A percentile compares a stretch with the other conserved stretches of the same genome.
These are phyloP conservation scores for Termitomyces sp. DNA, from an alignment of 768 basidiomycete genomes.

Conservation along the genomic window DNA sequence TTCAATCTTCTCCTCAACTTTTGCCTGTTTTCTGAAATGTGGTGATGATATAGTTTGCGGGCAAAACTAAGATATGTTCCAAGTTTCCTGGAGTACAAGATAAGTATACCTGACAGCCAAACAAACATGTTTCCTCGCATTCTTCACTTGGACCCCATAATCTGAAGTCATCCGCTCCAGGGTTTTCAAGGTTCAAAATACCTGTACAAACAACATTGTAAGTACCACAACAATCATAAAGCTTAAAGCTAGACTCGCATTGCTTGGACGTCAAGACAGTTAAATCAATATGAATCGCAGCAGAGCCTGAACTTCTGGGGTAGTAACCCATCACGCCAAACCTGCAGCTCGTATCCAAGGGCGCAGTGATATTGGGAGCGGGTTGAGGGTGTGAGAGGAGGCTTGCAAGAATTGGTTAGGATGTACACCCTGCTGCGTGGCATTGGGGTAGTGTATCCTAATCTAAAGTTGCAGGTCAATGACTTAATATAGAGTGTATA, in stretches of 20 bases:
- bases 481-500: too few species aligned
- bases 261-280: slow-evolving; percentile 64
- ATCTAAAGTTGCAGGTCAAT: too few species aligned
- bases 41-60: slow-evolving; percentile 86
- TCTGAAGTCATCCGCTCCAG: slow-evolving; percentile 90
- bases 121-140: slow-evolving; percentile 84
- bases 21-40: slow-evolving; percentile 73
- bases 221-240: background rate
- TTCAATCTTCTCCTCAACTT: too few species aligned
- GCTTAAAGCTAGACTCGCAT: slow-evolving; percentile 52
- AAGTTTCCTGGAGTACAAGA: background rate
- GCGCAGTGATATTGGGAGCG: slow-evolving; percentile 89
- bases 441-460: too few species aligned
- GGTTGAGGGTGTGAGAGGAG: too few species aligned
- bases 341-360: slow-evolving; percentile 83
- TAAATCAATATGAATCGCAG: slow-evolving; percentile 90
- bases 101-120: slow-evolving; percentile 85
- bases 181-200: slow-evolving; percentile 61
- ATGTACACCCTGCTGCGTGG: too few species aligned
- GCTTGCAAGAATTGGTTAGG: too few species aligned
- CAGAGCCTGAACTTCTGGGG: slow-evolving; percentile 42
- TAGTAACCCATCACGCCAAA: slow-evolving; percentile 81
- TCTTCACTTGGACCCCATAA: slow-evolving; percentile 94
- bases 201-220: slow-evolving; percentile 47
- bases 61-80: background rate